A percentile compares a stretch with the other conserved stretches of the same genome.
phyloP scores from a whole-genome alignment of 805 yeast genomes.

The Saccharomycopsis sp. region DNA sequence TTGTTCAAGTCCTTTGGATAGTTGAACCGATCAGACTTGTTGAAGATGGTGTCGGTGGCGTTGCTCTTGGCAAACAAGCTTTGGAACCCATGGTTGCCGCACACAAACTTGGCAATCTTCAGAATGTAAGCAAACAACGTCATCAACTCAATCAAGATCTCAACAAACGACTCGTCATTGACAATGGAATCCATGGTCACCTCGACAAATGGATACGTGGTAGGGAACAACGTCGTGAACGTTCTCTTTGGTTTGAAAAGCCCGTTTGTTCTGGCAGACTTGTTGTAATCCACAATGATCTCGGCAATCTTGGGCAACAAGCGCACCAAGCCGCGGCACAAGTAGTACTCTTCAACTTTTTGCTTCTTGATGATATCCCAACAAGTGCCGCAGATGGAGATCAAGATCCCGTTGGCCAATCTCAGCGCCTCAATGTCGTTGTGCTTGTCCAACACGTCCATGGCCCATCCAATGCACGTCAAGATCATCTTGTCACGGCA shows the following conservation, averaged over 20 bases:
- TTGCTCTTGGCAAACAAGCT: constrained; percentile 32
- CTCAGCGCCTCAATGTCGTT: constrained; percentile 52
- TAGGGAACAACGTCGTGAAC: constrained; percentile 63
- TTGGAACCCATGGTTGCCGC: constrained; percentile 36
- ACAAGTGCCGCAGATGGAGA: constrained; percentile 37
- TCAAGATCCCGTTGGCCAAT: constrained; percentile 50
- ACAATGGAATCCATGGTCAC: constrained; percentile 66
- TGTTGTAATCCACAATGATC: constrained; percentile 44
- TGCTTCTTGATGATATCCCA: constrained; percentile 30
- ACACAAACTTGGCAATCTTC: constrained; percentile 37
- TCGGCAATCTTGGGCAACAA: constrained; percentile 45
- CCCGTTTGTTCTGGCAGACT: constrained; percentile 32
- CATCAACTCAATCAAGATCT: constrained; percentile 60
- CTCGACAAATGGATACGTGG: constrained; percentile 52
- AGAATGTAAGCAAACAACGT: constrained; percentile 50
- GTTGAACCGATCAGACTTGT: constrained; percentile 34
- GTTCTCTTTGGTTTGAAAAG: constrained; percentile 51
- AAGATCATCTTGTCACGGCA: constrained; percentile 35
- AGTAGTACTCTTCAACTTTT: constrained; percentile 28
- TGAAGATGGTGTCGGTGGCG: constrained; percentile 33
- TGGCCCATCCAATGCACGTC: constrained; percentile 44
- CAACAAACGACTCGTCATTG: constrained; percentile 59
- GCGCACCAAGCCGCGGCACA: constrained; percentile 42
- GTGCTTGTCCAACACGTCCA: constrained; percentile 43
- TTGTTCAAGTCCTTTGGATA: constrained; percentile 28